Conservation (phyloP, 495 filamentous ascomycete species). For the Hyaloscypha bicolor region DNA sequence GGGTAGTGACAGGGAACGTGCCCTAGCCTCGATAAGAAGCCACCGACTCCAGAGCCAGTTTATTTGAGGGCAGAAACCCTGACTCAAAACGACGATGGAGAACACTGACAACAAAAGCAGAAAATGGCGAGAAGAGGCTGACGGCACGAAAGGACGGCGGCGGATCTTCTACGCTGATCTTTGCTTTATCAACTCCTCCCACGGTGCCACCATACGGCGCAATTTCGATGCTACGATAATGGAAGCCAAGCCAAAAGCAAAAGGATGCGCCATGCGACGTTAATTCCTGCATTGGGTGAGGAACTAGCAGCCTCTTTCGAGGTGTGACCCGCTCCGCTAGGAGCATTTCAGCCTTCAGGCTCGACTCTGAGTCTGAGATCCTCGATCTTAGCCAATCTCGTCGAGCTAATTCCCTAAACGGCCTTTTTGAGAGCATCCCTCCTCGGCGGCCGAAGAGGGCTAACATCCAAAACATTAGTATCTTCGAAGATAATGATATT, state of each 20-base stretch:
- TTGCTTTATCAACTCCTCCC: neutral
- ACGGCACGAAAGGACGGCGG: neutral
- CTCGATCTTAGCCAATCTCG: neutral
- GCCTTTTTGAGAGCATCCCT: neutral
- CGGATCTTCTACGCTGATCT: neutral
- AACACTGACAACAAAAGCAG: neutral
- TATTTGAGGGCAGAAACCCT: neutral
- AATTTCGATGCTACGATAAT: constrained; percentile 12
- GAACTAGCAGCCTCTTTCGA: neutral
- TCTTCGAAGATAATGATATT: constrained; percentile 9
- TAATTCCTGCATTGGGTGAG: constrained; percentile 17
- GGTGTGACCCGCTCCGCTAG: constrained; percentile 3
- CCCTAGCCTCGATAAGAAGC: neutral
- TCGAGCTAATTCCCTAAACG: constrained; percentile 1
- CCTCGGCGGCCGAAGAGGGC: neutral
- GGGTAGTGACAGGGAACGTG: neutral
- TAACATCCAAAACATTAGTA: constrained; percentile 11
- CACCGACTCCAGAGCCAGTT: neutral
- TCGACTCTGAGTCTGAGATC: neutral
- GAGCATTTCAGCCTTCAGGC: constrained; percentile 7
- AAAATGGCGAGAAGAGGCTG: constrained; percentile 1
- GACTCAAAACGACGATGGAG: constrained; percentile 15
- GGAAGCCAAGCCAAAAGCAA: constrained; percentile 4
- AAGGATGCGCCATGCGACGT: neutral
- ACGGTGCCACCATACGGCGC: neutral